A percentile compares a stretch with the other conserved stretches of the same genome.
Conservation (phyloP, 1,284 basidiomycete genomes). For the Meripilus lineatus region DNA sequence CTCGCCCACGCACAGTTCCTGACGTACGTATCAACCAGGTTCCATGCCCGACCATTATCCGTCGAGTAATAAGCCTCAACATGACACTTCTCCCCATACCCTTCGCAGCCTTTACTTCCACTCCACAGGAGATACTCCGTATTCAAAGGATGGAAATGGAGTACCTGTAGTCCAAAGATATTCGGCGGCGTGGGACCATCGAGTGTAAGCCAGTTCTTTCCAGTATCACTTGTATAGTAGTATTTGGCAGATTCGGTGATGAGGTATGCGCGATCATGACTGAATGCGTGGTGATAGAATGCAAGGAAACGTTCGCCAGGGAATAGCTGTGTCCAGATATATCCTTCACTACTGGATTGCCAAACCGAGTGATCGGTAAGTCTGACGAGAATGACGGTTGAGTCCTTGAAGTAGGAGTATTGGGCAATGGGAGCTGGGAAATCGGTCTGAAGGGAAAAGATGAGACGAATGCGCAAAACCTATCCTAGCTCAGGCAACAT, state of each 20-base stretch:
- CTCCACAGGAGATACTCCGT: constrained; percentile 91
- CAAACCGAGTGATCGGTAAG: constrained; percentile 77
- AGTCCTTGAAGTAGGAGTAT: constrained; percentile 81
- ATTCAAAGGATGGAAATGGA: constrained; percentile 83
- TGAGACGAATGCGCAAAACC: not conserved
- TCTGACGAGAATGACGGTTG: constrained; percentile 77
- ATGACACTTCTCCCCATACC: constrained; percentile 48
- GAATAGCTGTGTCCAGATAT: constrained; percentile 75
- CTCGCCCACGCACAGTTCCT: constrained; percentile 90
- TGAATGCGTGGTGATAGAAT: constrained; percentile 83
- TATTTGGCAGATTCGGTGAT: constrained; percentile 67
- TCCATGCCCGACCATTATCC: constrained; percentile 80
- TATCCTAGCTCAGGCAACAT: not conserved
- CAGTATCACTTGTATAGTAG: constrained; percentile 83
- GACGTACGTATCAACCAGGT: constrained; percentile 80
- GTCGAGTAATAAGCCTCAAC: constrained; percentile 71
- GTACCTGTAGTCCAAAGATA: constrained; percentile 66
- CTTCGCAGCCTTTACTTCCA: constrained; percentile 68
- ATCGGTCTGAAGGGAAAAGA: constrained; percentile 44
- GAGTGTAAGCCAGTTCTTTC: constrained; percentile 65
- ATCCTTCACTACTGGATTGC: constrained; percentile 95
- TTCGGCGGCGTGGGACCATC: constrained; percentile 72
- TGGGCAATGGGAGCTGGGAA: constrained; percentile 73
- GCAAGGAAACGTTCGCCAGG: constrained; percentile 68
- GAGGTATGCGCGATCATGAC: constrained; percentile 82